phyloP scores from a whole-genome alignment of 768 basidiomycete genomes.

The Lactarius psammicola region DNA sequence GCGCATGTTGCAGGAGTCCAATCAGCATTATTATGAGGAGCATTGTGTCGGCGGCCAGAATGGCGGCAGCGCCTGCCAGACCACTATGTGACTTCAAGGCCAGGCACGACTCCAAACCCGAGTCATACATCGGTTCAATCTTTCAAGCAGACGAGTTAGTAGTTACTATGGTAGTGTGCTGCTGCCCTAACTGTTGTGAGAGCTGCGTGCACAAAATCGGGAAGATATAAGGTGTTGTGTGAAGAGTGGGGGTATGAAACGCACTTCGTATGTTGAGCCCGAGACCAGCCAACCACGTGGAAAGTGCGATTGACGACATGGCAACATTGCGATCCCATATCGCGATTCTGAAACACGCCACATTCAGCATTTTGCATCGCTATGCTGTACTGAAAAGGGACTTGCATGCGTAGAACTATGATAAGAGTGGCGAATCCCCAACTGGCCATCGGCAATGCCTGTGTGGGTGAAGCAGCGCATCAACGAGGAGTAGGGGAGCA shows the following conservation, averaged over 20 bases:
- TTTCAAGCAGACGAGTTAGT: not conserved
- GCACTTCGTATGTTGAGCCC: not conserved
- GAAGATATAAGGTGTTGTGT: not conserved
- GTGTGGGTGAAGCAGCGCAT: not conserved
- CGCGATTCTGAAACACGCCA: not conserved
- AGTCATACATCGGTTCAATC: not conserved
- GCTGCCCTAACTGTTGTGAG: not conserved
- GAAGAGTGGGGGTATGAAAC: not conserved
- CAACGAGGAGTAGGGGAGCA: not conserved
- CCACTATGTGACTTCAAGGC: not conserved
- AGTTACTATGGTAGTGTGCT: not conserved
- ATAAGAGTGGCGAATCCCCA: slow-evolving; percentile 3
- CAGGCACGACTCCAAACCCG: not conserved
- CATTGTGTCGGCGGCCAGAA: not conserved
- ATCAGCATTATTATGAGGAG: not conserved
- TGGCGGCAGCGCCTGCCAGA: not conserved
- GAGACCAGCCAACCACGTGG: not conserved
- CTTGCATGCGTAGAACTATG: slow-evolving; percentile 2
- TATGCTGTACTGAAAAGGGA: not conserved
- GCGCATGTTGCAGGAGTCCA: not conserved
- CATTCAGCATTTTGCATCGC: not conserved
- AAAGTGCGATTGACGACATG: not conserved
- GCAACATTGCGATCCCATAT: not conserved
- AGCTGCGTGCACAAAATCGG: not conserved
- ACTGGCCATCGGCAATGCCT: not conserved